phyloP scores from a whole-genome alignment of 31 red algal species.

The Asparagopsis taxiformis region DNA sequence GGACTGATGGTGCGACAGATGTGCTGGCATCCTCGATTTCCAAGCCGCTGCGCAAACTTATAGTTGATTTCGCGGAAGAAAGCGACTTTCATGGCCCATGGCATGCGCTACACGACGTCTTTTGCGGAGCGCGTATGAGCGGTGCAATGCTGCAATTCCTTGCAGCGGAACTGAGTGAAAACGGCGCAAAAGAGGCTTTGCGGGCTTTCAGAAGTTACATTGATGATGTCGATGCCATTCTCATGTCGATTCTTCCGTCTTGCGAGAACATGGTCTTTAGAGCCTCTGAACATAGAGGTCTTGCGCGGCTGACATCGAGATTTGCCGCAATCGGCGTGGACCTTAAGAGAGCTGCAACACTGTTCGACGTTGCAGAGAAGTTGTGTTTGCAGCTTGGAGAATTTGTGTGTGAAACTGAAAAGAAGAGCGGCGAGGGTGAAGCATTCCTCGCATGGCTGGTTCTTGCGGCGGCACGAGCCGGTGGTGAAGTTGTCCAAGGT shows the following conservation, averaged over 20 bases:
- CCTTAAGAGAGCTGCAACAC: not conserved
- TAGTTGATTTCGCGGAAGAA: conserved; percentile 42
- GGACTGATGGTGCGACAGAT: conserved; percentile 37
- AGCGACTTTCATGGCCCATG: conserved; percentile 3
- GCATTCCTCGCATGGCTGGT: conserved; percentile 56
- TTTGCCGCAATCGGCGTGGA: conserved; percentile 39
- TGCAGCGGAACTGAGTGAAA: conserved; percentile 35
- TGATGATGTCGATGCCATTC: conserved; percentile 20
- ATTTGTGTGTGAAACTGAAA: conserved; percentile 33
- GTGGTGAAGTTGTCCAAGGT: conserved; percentile 9
- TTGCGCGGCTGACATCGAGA: conserved; percentile 23
- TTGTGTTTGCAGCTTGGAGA: conserved; percentile 15
- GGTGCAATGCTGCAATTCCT: conserved; percentile 40
- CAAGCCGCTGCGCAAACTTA: conserved; percentile 24
- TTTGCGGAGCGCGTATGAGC: conserved; percentile 34
- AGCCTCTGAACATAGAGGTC: conserved; percentile 39
- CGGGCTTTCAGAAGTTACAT: conserved; percentile 34
- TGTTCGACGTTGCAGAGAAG: conserved; percentile 22
- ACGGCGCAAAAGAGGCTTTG: conserved; percentile 43
- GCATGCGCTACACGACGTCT: conserved; percentile 21
- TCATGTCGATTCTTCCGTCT: conserved; percentile 15
- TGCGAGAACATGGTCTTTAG: conserved; percentile 37
- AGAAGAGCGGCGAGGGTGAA: conserved; percentile 24
- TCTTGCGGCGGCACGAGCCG: conserved; percentile 34
- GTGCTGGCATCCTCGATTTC: conserved; percentile 6